A percentile compares a stretch with the other conserved stretches of the same genome.
Conservation (phyloP, 495 filamentous ascomycete species). For the Parachaetomium inaequale region DNA sequence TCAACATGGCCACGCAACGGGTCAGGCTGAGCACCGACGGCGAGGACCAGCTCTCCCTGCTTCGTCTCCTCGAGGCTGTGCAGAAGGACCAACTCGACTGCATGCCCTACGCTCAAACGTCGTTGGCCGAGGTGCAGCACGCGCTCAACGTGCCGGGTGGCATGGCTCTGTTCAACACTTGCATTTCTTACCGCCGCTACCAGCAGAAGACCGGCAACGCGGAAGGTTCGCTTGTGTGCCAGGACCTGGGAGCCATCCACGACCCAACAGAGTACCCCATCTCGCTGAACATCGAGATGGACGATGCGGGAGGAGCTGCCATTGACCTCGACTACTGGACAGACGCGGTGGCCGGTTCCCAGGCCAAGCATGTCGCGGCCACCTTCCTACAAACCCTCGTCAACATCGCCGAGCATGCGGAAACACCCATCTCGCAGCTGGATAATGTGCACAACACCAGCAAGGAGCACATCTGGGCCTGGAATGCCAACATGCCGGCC, state of each 20-base stretch:
- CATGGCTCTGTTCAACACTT: conserved; percentile 35
- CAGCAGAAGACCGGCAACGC: not conserved
- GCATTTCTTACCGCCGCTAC: conserved; percentile 29
- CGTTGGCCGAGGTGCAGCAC: conserved; percentile 43
- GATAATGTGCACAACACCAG: conserved; percentile 14
- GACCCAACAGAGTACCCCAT: conserved; percentile 57
- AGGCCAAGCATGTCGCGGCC: conserved; percentile 51
- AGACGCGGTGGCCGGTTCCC: conserved; percentile 31
- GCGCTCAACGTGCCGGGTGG: conserved; percentile 29
- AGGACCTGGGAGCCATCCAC: conserved; percentile 37
- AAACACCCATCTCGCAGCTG: conserved; percentile 20
- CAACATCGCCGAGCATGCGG: conserved; percentile 39
- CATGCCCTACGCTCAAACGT: conserved; percentile 38
- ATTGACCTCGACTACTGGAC: conserved; percentile 60
- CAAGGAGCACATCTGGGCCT: conserved; percentile 21
- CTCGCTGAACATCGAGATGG: conserved; percentile 53
- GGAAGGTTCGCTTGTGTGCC: conserved; percentile 4
- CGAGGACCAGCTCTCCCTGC: not conserved
- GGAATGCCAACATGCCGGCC: conserved; percentile 26
- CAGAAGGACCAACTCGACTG: conserved; percentile 38
- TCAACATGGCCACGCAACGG: conserved; percentile 57
- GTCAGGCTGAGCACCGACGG: conserved; percentile 10
- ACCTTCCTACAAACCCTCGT: conserved; percentile 46
- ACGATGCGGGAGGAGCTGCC: conserved; percentile 37
- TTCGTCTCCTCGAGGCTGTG: conserved; percentile 21